Percentiles rank a stretch among this genome's conserved stretches.
phyloP scores from a whole-genome alignment of 805 yeast genomes.

The Candida endomychidarum region DNA sequence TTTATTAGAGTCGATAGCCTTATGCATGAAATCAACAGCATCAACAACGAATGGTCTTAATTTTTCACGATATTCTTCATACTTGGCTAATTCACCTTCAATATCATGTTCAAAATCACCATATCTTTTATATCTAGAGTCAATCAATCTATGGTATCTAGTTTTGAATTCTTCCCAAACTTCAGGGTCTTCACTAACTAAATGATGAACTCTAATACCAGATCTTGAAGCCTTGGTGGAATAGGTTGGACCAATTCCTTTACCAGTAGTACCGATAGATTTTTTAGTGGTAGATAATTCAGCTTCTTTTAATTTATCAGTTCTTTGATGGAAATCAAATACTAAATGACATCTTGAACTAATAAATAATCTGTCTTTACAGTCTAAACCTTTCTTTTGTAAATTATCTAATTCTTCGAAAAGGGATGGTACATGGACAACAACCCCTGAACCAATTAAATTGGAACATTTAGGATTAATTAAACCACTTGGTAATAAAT shows the following conservation, averaged over 20 bases:
- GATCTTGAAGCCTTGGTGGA: slow-evolving; percentile 96
- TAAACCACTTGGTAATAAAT: slow-evolving; percentile 98
- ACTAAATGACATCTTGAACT: slow-evolving; percentile 96
- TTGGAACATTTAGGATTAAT: slow-evolving; percentile 90
- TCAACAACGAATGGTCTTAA: slow-evolving; percentile 92
- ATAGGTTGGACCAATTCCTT: slow-evolving; percentile 98
- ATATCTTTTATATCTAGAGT: slow-evolving; percentile 83
- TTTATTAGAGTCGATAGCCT: slow-evolving; percentile 73
- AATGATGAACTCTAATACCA: slow-evolving; percentile 94
- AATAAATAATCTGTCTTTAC: slow-evolving; percentile 75
- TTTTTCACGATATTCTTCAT: slow-evolving; percentile 69
- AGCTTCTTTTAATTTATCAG: slow-evolving; percentile 91
- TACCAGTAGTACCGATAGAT: slow-evolving; percentile 96
- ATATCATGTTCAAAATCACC: slow-evolving; percentile 89
- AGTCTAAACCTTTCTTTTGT: slow-evolving; percentile 77
- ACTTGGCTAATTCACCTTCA: slow-evolving; percentile 75
- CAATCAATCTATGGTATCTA: slow-evolving; percentile 72
- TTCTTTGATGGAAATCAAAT: slow-evolving; percentile 96
- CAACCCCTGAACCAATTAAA: slow-evolving; percentile 94
- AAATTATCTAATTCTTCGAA: slow-evolving; percentile 82
- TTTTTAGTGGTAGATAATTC: slow-evolving; percentile 80
- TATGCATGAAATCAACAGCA: slow-evolving; percentile 79
- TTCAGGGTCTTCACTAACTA: slow-evolving; percentile 83
- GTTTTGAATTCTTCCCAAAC: slow-evolving; percentile 91
- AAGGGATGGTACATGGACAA: slow-evolving; percentile 90